These are phyloP conservation scores for Diacronema lutheri DNA, from an alignment of 78 protist species.

Conservation along the genomic window DNA sequence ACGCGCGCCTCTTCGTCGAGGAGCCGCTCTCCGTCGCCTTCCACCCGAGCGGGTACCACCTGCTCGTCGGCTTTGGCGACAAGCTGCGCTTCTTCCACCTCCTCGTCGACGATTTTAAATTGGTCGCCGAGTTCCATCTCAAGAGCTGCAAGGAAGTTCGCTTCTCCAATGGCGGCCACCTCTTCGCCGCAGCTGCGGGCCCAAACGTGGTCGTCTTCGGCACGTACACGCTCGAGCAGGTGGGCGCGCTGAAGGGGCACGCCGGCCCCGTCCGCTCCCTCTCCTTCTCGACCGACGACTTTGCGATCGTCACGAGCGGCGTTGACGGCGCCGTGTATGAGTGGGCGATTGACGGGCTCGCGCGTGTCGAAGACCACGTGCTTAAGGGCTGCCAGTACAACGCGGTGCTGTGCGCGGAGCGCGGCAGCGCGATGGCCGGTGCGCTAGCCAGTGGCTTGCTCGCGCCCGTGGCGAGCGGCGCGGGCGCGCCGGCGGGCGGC, in stretches of 20 bases:
- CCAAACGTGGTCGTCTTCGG: not conserved
- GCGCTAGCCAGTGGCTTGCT: too few relatives aligned
- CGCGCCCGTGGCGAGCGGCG: not conserved
- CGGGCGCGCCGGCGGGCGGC: not conserved
- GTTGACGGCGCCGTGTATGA: constrained; percentile 49
- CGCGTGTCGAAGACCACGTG: not conserved
- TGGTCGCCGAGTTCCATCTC: constrained; percentile 15
- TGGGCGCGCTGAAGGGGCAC: constrained; percentile 6
- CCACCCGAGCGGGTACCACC: constrained; percentile 40
- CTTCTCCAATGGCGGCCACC: constrained; percentile 38
- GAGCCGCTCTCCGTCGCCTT: constrained; percentile 3
- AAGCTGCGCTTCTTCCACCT: constrained; percentile 23
- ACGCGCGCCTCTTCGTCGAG: not conserved
- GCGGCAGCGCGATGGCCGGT: not conserved
- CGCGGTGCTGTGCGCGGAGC: not conserved
- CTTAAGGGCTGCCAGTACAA: not conserved
- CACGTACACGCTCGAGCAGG: constrained; percentile 19
- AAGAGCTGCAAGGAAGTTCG: constrained; percentile 12
- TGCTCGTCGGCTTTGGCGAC: constrained; percentile 3
- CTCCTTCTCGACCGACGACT: constrained; percentile 53
- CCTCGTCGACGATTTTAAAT: not conserved
- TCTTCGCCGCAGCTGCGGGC: constrained; percentile 14
- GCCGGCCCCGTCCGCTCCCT: not conserved
- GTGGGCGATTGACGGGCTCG: not conserved
- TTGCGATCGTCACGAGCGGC: constrained; percentile 27